Percentiles rank a stretch among this genome's conserved stretches.
phyloP scores from a whole-genome alignment of 2,329 filamentous ascomycete genomes.

The Nakataea oryzae region DNA sequence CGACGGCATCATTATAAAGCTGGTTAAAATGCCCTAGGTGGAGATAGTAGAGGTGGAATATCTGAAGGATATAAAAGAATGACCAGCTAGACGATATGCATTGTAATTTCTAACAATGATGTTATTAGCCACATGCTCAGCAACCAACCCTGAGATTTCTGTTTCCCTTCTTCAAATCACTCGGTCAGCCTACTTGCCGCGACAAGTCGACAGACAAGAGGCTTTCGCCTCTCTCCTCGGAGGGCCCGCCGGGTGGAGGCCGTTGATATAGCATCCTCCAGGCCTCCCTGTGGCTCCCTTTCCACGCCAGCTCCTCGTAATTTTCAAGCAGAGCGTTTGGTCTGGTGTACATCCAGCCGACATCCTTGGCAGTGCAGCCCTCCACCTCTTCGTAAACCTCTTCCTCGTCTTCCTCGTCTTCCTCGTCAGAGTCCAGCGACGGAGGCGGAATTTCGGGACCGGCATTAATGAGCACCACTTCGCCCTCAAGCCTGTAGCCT shows the following conservation, averaged over 20 bases:
- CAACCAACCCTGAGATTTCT: too few species aligned
- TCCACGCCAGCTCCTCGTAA: background rate
- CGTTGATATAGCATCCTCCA: background rate
- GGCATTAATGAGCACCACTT: background rate
- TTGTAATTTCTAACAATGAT: too few species aligned
- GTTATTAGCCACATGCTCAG: too few species aligned
- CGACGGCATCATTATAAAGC: background rate
- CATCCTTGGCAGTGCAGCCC: background rate
- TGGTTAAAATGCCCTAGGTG: background rate
- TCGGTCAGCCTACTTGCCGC: too few species aligned
- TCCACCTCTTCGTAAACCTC: background rate
- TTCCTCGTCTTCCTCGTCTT: background rate
- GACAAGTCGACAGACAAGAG: background rate
- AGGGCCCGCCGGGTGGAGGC: too few species aligned
- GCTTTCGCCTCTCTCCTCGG: background rate
- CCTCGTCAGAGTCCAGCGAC: background rate
- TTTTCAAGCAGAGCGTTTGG: background rate
- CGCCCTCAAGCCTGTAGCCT: background rate
- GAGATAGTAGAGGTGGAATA: too few species aligned
- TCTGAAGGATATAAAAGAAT: too few species aligned
- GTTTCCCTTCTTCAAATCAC: too few species aligned
- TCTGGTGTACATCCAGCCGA: background rate
- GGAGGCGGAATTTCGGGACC: background rate
- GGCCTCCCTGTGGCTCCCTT: background rate
- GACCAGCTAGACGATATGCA: too few species aligned